Percentiles rank a stretch among this genome's conserved stretches.
phyloP scores from a whole-genome alignment of 345 rosid genomes.

The Boechera divaricarpa region DNA sequence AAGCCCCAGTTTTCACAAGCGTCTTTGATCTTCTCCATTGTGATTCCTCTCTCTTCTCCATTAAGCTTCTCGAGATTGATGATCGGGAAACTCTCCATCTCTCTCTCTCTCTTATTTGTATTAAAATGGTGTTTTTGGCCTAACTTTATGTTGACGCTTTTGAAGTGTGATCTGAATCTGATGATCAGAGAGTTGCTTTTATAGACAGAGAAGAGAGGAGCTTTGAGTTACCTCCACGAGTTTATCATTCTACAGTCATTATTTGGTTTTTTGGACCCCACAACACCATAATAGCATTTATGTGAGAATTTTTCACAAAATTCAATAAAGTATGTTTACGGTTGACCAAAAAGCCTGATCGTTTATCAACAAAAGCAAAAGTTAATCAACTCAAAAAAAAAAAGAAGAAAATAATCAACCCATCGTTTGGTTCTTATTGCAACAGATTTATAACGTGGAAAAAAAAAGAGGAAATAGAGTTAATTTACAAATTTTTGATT shows the following conservation, averaged over 20 bases:
- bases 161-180: slow-evolving; percentile 30
- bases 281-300: not conserved
- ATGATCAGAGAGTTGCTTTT: slow-evolving; percentile 23
- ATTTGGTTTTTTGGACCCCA: slow-evolving; percentile 31
- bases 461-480: not conserved
- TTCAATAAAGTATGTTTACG: not conserved
- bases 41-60: slow-evolving; percentile 65
- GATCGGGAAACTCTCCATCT: slow-evolving; percentile 74
- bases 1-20: slow-evolving; percentile 99
- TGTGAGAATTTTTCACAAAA: not conserved
- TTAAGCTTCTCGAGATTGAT: slow-evolving; percentile 68
- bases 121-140: not conserved
- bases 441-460: not conserved
- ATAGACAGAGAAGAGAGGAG: slow-evolving; percentile 35
- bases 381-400: not conserved
- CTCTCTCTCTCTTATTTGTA: not conserved
- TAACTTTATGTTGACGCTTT: slow-evolving; percentile 34
- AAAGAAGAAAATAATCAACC: not conserved
- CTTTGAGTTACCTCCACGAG: slow-evolving; percentile 37
- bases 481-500: too few relatives aligned
- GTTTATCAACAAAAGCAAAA: not conserved
- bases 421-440: not conserved
- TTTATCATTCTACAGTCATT: slow-evolving; percentile 31
- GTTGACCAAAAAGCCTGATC: slow-evolving; percentile 20
- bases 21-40: slow-evolving; percentile 78